Conservation (phyloP, 805 yeast genomes). For the Barnettozyma californica region DNA sequence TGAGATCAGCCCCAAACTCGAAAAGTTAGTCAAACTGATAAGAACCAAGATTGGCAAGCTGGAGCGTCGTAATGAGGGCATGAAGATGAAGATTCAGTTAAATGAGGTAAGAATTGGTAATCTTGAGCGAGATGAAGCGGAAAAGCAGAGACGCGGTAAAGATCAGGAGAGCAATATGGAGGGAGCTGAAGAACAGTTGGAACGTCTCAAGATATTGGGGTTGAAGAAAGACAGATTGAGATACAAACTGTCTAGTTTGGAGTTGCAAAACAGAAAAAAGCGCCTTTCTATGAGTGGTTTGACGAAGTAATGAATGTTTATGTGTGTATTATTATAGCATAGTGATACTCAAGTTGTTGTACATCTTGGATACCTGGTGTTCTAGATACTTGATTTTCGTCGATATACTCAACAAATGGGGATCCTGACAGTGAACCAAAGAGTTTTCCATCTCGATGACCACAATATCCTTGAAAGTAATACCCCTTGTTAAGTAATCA, state of each 20-base stretch:
- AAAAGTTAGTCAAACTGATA: conserved; percentile 27
- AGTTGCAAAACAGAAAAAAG: conserved; percentile 24
- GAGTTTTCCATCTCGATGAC: conserved; percentile 57
- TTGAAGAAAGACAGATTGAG: conserved; percentile 41
- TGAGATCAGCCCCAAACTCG: conserved; percentile 39
- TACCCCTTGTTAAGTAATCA: conserved; percentile 55
- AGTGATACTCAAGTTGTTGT: conserved; percentile 19
- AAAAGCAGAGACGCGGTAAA: conserved; percentile 4
- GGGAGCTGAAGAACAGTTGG: conserved; percentile 32
- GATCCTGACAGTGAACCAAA: conserved; percentile 63
- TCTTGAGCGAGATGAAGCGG: conserved; percentile 19
- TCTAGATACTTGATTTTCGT: conserved; percentile 62
- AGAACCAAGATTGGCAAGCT: conserved; percentile 31
- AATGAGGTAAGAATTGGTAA: conserved; percentile 35
- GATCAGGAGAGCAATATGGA: conserved; percentile 15
- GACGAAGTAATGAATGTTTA: not conserved
- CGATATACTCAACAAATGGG: conserved; percentile 54
- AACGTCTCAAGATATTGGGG: conserved; percentile 34
- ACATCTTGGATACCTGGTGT: conserved; percentile 22
- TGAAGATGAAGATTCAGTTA: conserved; percentile 34
- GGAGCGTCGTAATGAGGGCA: conserved; percentile 27
- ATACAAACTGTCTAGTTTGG: conserved; percentile 30
- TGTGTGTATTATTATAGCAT: conserved; percentile 15
- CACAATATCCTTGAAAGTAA: conserved; percentile 53
- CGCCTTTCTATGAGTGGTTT: conserved; percentile 19